Evolutionary conservation across 2,329 filamentous ascomycete genomes (phyloP).

Genomic region (Colletotrichum brevisporum): DNA sequence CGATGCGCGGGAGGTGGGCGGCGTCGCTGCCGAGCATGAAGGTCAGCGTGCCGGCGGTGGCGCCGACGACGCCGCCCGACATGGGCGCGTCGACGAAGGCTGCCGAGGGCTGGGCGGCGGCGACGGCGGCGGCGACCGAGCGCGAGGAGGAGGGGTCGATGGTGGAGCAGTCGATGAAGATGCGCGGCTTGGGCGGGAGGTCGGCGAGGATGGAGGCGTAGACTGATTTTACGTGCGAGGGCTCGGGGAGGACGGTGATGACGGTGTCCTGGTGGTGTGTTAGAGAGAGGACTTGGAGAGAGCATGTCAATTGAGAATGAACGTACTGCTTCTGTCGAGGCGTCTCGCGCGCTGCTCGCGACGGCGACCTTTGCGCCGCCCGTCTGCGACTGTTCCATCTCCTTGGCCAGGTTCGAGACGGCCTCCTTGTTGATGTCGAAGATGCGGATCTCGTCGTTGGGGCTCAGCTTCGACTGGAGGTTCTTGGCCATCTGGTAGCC

Average conservation of each 20-base stretch:
- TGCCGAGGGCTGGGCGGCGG: slow-evolving; percentile 61
- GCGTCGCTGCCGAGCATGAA: slow-evolving; percentile 90
- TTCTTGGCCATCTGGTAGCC: slow-evolving; percentile 76
- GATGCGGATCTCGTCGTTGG: slow-evolving; percentile 65
- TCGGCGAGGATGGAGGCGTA: slow-evolving; percentile 81
- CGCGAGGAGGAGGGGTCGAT: slow-evolving; percentile 92
- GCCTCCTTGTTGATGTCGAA: slow-evolving; percentile 70
- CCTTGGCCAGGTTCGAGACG: slow-evolving; percentile 61
- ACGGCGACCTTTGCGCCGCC: slow-evolving; percentile 63
- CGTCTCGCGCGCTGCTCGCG: slow-evolving; percentile 61
- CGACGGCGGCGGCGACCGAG: slow-evolving; percentile 79
- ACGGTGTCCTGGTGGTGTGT: slow-evolving; percentile 77
- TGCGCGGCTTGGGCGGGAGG: slow-evolving; percentile 69
- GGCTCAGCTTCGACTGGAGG: slow-evolving; percentile 68
- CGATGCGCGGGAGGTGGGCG: slow-evolving; percentile 73
- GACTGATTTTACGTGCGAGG: slow-evolving; percentile 87
- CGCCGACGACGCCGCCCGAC: slow-evolving; percentile 95
- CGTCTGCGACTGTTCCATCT: slow-evolving; percentile 58
- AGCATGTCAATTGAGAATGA: slow-evolving; percentile 17
- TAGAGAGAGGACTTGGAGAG: slow-evolving; percentile 5
- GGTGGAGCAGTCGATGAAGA: slow-evolving; percentile 97
- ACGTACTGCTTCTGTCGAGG: slow-evolving; percentile 67
- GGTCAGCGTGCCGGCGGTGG: slow-evolving; percentile 86
- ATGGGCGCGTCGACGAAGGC: slow-evolving; percentile 95
- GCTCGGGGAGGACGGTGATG: slow-evolving; percentile 91